A percentile compares a stretch with the other conserved stretches of the same genome.
Evolutionary conservation across 176 grass and related monocot genomes (phyloP).

Genomic region (Alloteropsis semialata): DNA sequence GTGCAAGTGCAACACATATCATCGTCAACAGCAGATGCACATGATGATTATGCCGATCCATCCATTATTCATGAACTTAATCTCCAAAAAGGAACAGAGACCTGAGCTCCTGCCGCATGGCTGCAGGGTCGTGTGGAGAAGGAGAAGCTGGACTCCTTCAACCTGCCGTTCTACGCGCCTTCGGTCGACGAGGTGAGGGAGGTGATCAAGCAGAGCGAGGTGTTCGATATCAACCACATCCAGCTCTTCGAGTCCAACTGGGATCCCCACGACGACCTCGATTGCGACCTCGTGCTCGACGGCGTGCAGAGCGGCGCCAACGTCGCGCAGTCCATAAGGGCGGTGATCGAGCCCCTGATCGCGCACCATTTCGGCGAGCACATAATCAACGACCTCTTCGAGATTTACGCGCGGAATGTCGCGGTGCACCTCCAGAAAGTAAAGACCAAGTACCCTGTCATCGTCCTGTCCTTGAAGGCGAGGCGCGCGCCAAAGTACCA

Average conservation of each 20-base stretch:
- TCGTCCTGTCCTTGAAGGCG: constrained; percentile 41
- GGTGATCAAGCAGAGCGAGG: constrained; percentile 8
- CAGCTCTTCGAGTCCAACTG: constrained; percentile 51
- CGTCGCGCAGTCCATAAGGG: constrained; percentile 33
- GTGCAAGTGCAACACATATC: too few relatives aligned
- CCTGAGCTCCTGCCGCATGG: not conserved
- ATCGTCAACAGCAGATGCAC: not conserved
- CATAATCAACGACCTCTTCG: constrained; percentile 54
- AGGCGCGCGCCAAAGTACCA: not conserved
- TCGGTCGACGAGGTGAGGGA: constrained; percentile 58
- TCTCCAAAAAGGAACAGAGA: not conserved
- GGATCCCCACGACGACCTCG: constrained; percentile 38
- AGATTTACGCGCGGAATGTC: constrained; percentile 27
- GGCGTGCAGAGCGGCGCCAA: constrained; percentile 38
- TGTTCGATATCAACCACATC: constrained; percentile 46
- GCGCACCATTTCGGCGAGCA: constrained; percentile 25
- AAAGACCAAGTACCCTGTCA: constrained; percentile 44
- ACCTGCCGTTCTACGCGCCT: constrained; percentile 62
- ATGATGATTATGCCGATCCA: not conserved
- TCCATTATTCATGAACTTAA: not conserved
- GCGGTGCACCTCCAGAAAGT: constrained; percentile 32
- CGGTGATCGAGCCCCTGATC: constrained; percentile 39
- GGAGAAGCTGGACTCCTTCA: constrained; percentile 54
- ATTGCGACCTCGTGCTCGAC: constrained; percentile 27
- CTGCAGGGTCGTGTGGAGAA: constrained; percentile 47